phyloP scores from a whole-genome alignment of 805 yeast genomes.

The Metschnikowia koreensis region DNA sequence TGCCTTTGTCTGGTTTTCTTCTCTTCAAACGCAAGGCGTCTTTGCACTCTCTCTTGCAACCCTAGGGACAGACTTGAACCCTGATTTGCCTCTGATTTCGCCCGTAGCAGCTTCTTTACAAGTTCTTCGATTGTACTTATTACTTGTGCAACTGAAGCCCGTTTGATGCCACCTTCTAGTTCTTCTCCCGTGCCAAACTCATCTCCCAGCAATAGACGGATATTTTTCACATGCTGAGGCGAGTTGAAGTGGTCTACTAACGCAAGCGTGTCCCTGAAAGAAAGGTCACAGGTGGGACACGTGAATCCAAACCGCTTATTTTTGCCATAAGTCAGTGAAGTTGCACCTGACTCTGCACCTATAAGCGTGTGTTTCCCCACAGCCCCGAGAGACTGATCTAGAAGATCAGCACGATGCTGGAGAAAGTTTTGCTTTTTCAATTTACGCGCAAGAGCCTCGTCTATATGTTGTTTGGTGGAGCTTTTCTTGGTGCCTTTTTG shows the following conservation, averaged over 20 bases:
- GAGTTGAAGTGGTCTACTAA: conserved; percentile 82
- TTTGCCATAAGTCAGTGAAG: conserved; percentile 23
- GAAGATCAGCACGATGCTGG: conserved; percentile 31
- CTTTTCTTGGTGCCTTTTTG: conserved; percentile 22
- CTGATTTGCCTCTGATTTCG: conserved; percentile 1
- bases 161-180: conserved; percentile 35
- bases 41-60: conserved; percentile 41
- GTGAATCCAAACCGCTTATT: conserved; percentile 77
- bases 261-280: conserved; percentile 80
- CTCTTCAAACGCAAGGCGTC: conserved; percentile 39
- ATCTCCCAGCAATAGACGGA: conserved; percentile 22
- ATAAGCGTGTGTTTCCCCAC: conserved; percentile 36
- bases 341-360: conserved; percentile 19
- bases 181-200: conserved; percentile 14
- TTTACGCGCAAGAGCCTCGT: conserved; percentile 2
- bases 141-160: conserved; percentile 37
- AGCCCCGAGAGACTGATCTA: conserved; percentile 31
- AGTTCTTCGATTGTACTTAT: conserved; percentile 27
- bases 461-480: not conserved
- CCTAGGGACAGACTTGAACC: conserved; percentile 20
- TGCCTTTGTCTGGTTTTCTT: conserved; percentile 28
- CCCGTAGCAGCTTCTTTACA: conserved; percentile 25
- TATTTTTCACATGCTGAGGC: conserved; percentile 51
- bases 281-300: conserved; percentile 76
- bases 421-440: conserved; percentile 13